Evolutionary conservation across 208 protist genomes (phyloP), one percentile per base, ranked within the genome.

Genomic region (Crithidia bombi): DNA sequence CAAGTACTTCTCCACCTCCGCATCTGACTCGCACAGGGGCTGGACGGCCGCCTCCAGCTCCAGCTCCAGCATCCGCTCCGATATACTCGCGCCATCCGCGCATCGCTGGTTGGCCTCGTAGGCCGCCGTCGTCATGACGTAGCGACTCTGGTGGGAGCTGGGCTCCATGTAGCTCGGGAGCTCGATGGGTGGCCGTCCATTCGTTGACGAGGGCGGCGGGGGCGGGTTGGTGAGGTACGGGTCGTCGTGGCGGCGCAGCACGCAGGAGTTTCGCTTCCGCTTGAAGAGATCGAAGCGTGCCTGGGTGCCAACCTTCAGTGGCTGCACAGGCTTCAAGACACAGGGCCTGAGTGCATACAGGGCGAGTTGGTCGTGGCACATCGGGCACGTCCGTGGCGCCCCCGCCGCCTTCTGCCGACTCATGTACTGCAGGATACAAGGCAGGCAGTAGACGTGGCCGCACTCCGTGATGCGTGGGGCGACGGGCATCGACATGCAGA

Each of bases 391-490:
- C 19, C 88, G 74, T 63, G 76, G 86, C 56, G 81, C 71, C 30
- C 76, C 75, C 39, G 81, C 75, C 15, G 57, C 71, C 59, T 81
- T 81, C 59, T 76, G 75, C 30, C 63, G 61, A 30, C 71, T 68
- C 21, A 96, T 58, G 79, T 93, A 89, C 57, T 90, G 86, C 32
- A 93, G 67, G 36, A 92, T 78, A 66, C 91, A 96, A 2, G 89
- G 72, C 23, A 94, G 72, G 51, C 91, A 96, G 74, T 90, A 93
- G 17, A 85, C 66, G 75, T 96, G 91, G 5, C 91, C 91, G 66
- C 91, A 96, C 74, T 90, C 81, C n/a, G 88, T 91, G 65, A 96
- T 89, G 59, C 91, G 83, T 21, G 91, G 83, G 10, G 85, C 86
- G 32, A 64, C 54, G 33, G 91, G 91, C 28, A 68, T 47, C 6